A percentile compares a stretch with the other conserved stretches of the same genome.
Conservation (phyloP, 176 grass and related monocot species). For the Alloteropsis semialata region DNA sequence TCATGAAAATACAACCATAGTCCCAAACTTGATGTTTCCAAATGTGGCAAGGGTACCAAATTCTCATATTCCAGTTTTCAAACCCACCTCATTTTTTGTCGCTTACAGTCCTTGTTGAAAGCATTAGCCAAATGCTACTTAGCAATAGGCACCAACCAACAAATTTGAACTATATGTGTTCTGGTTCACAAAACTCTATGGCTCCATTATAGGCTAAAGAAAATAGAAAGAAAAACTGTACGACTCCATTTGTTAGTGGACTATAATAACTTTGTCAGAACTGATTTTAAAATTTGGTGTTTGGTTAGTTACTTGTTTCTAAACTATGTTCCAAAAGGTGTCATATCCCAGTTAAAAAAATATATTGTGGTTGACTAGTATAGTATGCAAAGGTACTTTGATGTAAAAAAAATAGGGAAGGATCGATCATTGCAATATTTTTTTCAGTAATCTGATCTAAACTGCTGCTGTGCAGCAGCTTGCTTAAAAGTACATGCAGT, state of each 20-base stretch:
- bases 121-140: not conserved
- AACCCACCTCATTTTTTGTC: not conserved
- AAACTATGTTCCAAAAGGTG: too few species aligned
- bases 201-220: not conserved
- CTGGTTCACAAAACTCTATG: not conserved
- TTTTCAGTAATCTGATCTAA: not conserved
- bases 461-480: not conserved
- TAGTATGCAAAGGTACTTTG: not conserved
- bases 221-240: not conserved
- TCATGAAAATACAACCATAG: not conserved
- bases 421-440: not conserved
- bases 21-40: not conserved
- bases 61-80: not conserved
- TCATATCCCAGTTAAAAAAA: not conserved
- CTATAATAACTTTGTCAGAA: too few species aligned
- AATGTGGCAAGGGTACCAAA: not conserved
- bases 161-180: not conserved
- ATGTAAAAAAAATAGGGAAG: not conserved
- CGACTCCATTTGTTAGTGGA: not conserved
- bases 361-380: not conserved
- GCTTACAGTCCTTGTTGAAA: not conserved
- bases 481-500: too few species aligned
- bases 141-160: not conserved
- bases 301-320: too few species aligned
- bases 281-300: too few species aligned